Evolutionary conservation across 164 flowering plant species (phyloP), one percentile per base, ranked within the genome.

Genomic region (Berberis thunbergii): DNA sequence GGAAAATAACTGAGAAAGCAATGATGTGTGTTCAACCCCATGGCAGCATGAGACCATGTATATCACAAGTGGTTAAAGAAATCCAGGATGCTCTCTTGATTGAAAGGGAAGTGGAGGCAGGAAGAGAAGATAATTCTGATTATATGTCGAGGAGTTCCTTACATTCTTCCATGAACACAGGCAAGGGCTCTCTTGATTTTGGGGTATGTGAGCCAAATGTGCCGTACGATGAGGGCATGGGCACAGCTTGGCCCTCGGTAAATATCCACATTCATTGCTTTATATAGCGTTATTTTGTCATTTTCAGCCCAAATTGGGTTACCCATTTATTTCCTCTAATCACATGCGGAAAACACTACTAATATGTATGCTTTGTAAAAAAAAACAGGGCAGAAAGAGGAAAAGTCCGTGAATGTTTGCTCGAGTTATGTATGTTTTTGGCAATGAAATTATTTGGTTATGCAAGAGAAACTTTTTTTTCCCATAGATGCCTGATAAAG

Each of bases 1-100:
- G 99, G 99, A 95, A 95, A 75, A 86, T 95, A 61, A 96, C 97
- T 3, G 99, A 91, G 81, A 95, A 88, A 61, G 99, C 97, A 3
- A 62, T 95, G 71, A 81, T 85, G 90, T 95, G 99, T 63, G 96
- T 91, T 43, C 91, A 83, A 65, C 82, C 96, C 38, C 88, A 88
- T 57, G 96, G 96, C 11, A 70, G 72, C 65, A 80, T 78, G 87
- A 84, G 99, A 65, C 99, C 99, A 38, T 80, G 97, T 12, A 95
- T 95, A 7, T 91, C 97, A 13, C 96, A 91, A 71, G 94, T 95
- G n/a, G 82, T 91, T n/a, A 95, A 95, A 76, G 97, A 95, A 72
- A 88, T 95, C 55, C 97, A 95, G 74, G 99, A 95, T 63, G 94
- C 97, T 40, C 70, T 95, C 49, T 59, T 74, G 7, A 89, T 95